A percentile compares a stretch with the other conserved stretches of the same genome.
Conservation (phyloP, 495 filamentous ascomycete genomes). For the Tuber calosporum region DNA sequence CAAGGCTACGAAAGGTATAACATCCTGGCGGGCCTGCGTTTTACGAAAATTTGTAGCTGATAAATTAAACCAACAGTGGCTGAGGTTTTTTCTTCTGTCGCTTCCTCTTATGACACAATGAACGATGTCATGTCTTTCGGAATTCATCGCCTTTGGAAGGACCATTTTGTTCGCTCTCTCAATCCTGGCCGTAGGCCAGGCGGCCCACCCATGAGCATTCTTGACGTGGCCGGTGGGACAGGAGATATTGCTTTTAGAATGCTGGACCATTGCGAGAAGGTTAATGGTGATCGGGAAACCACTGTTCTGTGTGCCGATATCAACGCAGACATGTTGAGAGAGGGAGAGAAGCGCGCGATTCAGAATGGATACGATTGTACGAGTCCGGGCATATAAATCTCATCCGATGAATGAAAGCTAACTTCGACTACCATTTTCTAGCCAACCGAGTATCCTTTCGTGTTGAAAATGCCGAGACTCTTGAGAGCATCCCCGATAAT, state of each 20-base stretch:
- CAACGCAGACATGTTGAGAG: slow-evolving; percentile 86
- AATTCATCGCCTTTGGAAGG: slow-evolving; percentile 97
- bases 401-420: neutral
- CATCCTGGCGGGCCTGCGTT: slow-evolving; percentile 25
- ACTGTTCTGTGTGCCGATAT: slow-evolving; percentile 89
- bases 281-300: slow-evolving; percentile 71
- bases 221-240: slow-evolving; percentile 94
- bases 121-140: slow-evolving; percentile 98
- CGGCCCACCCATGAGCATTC: slow-evolving; percentile 60
- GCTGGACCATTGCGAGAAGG: slow-evolving; percentile 74
- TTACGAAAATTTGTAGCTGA: slow-evolving; percentile 9
- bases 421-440: neutral
- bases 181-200: slow-evolving; percentile 72
- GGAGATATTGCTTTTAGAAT: slow-evolving; percentile 97
- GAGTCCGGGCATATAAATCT: neutral
- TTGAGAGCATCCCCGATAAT: slow-evolving; percentile 56
- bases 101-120: slow-evolving; percentile 80
- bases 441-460: slow-evolving; percentile 62
- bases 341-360: slow-evolving; percentile 69
- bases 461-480: slow-evolving; percentile 80
- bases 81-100: slow-evolving; percentile 91
- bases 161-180: slow-evolving; percentile 86
- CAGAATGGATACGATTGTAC: slow-evolving; percentile 34
- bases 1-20: slow-evolving; percentile 66
- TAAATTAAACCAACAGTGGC: slow-evolving; percentile 52